These are phyloP conservation scores for Backusella westeae DNA, from an alignment of 192 early-diverging fungal species.

Conservation along the genomic window DNA sequence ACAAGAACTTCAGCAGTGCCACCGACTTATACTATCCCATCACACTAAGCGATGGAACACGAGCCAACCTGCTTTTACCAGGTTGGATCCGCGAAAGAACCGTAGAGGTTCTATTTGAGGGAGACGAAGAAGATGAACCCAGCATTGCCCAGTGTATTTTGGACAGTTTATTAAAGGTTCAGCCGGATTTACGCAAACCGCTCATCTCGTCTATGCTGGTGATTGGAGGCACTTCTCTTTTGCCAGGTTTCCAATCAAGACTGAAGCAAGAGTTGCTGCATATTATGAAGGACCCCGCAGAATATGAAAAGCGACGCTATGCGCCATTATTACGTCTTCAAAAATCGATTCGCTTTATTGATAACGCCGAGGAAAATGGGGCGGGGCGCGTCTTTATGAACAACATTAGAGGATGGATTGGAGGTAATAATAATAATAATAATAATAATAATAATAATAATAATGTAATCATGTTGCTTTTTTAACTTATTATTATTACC, in stretches of 20 bases:
- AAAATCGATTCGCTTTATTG: slow-evolving; percentile 54
- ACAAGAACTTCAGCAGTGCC: slow-evolving; percentile 45
- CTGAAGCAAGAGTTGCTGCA: slow-evolving; percentile 61
- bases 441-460: too few species aligned
- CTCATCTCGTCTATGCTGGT: slow-evolving; percentile 66
- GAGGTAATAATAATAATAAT: slow-evolving; percentile 36
- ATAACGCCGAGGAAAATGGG: slow-evolving; percentile 34
- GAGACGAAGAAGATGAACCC: slow-evolving; percentile 53
- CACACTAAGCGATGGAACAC: slow-evolving; percentile 32
- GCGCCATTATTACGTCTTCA: slow-evolving; percentile 43
- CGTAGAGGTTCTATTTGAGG: slow-evolving; percentile 76
- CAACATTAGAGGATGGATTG: slow-evolving; percentile 79
- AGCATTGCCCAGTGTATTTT: slow-evolving; percentile 56
- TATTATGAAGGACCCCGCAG: slow-evolving; percentile 41
- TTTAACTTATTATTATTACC: not conserved
- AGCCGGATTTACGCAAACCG: slow-evolving; percentile 68
- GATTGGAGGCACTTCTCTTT: slow-evolving; percentile 72
- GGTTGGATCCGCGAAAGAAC: slow-evolving; percentile 85
- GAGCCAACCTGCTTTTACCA: slow-evolving; percentile 60
- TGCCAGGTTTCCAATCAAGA: slow-evolving; percentile 68
- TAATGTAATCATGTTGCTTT: too few species aligned
- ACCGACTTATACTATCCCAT: slow-evolving; percentile 50
- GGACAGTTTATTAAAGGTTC: slow-evolving; percentile 57
- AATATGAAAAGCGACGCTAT: slow-evolving; percentile 45
- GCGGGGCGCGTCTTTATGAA: slow-evolving; percentile 60